Percentiles rank a stretch among this genome's conserved stretches.
Conservation (phyloP, 305 asterid species). For the Fraxinus dipetala region DNA sequence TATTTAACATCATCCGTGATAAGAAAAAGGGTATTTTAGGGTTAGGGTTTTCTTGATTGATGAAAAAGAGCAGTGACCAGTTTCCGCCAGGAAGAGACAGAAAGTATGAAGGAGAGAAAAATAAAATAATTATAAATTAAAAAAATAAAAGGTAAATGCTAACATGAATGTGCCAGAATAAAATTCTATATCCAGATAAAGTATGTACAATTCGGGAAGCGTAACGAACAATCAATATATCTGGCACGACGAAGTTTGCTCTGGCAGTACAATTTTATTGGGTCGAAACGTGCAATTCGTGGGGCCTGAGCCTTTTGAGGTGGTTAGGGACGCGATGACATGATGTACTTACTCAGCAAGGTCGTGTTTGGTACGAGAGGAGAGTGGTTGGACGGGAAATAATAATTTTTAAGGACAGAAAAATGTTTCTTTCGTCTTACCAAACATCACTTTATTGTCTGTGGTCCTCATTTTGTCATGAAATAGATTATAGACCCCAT, state of each 20-base stretch:
- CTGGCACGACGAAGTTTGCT: neutral
- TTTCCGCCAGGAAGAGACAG: neutral
- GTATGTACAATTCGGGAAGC: neutral
- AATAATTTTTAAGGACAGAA: neutral
- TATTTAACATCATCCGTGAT: neutral
- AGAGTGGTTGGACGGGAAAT: neutral
- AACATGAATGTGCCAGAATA: neutral
- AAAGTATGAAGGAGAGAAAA: neutral
- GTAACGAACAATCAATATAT: neutral
- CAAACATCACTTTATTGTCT: neutral
- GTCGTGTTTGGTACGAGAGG: neutral
- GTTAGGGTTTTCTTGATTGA: neutral
- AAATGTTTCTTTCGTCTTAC: neutral
- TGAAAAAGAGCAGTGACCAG: neutral
- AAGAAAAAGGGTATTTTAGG: neutral
- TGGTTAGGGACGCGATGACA: neutral
- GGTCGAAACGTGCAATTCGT: neutral
- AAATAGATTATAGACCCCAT: neutral
- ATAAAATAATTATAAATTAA: neutral
- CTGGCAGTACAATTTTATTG: neutral
- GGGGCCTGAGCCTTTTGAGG: neutral
- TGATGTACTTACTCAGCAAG: neutral
- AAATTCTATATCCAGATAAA: neutral
- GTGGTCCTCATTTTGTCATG: neutral
- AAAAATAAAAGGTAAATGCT: neutral